Evolutionary conservation across 495 filamentous ascomycete species (phyloP).

Genomic region (Hypoxylon rickii): DNA sequence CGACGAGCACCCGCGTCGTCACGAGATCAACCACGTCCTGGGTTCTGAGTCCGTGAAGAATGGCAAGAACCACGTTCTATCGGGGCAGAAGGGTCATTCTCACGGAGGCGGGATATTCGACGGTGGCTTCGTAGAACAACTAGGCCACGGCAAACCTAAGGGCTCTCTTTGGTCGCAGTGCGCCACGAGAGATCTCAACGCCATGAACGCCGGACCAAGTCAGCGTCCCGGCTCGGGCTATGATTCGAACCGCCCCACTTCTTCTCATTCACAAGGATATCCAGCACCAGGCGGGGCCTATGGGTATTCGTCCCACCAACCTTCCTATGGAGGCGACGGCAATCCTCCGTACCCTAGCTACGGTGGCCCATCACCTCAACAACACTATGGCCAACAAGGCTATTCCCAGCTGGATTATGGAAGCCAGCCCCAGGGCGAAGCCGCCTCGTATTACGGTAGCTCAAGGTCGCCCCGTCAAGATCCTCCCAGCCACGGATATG

Average conservation of each 20-base stretch:
- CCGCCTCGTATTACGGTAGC: conserved; percentile 30
- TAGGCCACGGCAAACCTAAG: conserved; percentile 55
- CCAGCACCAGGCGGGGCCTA: conserved; percentile 14
- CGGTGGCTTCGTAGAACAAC: conserved; percentile 41
- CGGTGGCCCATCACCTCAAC: conserved; percentile 11
- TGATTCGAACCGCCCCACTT: conserved; percentile 22
- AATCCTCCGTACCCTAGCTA: conserved; percentile 8
- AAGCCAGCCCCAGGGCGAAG: conserved; percentile 29
- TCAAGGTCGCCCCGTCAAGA: conserved; percentile 13
- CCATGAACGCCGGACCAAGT: conserved; percentile 34
- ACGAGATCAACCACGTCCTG: conserved; percentile 69
- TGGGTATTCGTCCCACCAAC: conserved; percentile 18
- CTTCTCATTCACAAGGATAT: conserved; percentile 19
- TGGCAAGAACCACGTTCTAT: conserved; percentile 72
- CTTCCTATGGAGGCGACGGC: conserved; percentile 3
- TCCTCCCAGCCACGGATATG: conserved; percentile 29
- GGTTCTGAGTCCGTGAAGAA: conserved; percentile 77
- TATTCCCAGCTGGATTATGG: conserved; percentile 21
- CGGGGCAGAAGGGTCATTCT: conserved; percentile 34
- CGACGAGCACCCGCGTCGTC: conserved; percentile 64
- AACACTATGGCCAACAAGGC: conserved; percentile 19
- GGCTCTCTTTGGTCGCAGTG: conserved; percentile 59
- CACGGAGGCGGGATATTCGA: conserved; percentile 50
- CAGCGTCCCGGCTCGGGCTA: conserved; percentile 25
- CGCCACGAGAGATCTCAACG: conserved; percentile 46